A percentile compares a stretch with the other conserved stretches of the same genome.
Evolutionary conservation across 2,329 filamentous ascomycete genomes (phyloP).

Genomic region (Sclerotinia sclerotiorum): DNA sequence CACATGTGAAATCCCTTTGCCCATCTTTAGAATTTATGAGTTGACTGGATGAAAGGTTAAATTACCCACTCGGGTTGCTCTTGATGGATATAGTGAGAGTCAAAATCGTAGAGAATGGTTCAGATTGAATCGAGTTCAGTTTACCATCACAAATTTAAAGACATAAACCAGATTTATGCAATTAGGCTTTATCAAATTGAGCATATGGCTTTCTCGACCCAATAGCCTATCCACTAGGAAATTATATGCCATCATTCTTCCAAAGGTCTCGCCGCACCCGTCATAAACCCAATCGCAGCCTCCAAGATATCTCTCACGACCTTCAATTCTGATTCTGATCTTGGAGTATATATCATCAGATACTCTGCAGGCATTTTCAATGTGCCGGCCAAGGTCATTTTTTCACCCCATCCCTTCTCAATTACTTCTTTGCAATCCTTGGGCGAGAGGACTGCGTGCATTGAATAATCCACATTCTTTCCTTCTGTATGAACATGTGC

Average conservation of each 20-base stretch:
- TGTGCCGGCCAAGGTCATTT: constrained; percentile 32
- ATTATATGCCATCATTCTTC: neutral
- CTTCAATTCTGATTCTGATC: constrained; percentile 30
- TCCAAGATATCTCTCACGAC: constrained; percentile 32
- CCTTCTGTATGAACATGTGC: constrained; percentile 31
- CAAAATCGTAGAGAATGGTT: neutral
- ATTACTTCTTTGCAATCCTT: constrained; percentile 36
- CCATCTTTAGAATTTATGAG: no score
- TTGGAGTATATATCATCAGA: constrained; percentile 34
- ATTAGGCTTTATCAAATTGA: neutral
- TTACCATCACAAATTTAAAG: no score
- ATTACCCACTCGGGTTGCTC: neutral
- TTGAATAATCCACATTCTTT: constrained; percentile 31
- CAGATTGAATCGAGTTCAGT: no score
- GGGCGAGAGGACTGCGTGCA: constrained; percentile 33
- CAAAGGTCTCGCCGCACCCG: constrained; percentile 21
- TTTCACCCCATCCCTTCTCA: constrained; percentile 34
- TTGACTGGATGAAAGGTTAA: neutral
- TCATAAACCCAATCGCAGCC: constrained; percentile 35
- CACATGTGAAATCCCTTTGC: neutral
- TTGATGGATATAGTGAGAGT: neutral
- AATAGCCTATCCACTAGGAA: neutral
- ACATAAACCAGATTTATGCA: no score
- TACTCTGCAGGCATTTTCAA: constrained; percentile 33
- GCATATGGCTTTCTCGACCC: neutral